Evolutionary conservation across 768 basidiomycete genomes (phyloP), one percentile per base, ranked within the genome.

Genomic region (Rhodotorula graminis): DNA sequence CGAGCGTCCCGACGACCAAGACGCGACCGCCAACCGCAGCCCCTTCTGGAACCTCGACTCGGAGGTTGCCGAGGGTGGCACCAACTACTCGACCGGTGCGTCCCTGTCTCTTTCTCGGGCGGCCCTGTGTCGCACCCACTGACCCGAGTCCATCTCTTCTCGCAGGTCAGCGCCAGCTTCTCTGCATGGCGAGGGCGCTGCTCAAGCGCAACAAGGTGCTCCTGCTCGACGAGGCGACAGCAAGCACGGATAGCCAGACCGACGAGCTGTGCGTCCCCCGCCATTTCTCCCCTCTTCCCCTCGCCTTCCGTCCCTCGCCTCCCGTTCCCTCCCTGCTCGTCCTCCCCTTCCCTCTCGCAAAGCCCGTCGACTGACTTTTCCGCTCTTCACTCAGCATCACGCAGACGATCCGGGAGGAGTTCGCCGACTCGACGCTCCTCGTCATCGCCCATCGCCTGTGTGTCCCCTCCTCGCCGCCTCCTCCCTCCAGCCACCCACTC

Each of bases 51-150:
- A 76, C 67, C 68, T 76, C 27, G 68, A 72, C 27, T 62, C 68
- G 0, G 65, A 72, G 53, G 74, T 76, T 0, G 71, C 71, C 2
- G 74, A 76, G 47, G 74, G 74, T 29, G 73, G 74, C 5, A 29
- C 87, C 44, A 95, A 96, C 82, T 94, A 96, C 81, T 93, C 91
- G 2, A 91, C 93, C 70, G 93, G 37, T 37, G 4, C 37, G 37
- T 37, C 37, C 4, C 37, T 9, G 5, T 37, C 37, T 37, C 37
- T 37, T 9, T 9, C 37, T 37, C n/a, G n/a, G n/a, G n/a, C n/a
- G n/a, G n/a, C n/a, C n/a, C n/a, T n/a, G n/a, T n/a, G n/a, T n/a
- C n/a, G n/a, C n/a, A n/a, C n/a, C n/a, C n/a, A n/a, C n/a, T n/a
- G n/a, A n/a, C n/a, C n/a, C n/a, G n/a, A n/a, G n/a, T n/a, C n/a